Conservation (phyloP, 2,329 filamentous ascomycete genomes). For the Diplodia mutila region DNA sequence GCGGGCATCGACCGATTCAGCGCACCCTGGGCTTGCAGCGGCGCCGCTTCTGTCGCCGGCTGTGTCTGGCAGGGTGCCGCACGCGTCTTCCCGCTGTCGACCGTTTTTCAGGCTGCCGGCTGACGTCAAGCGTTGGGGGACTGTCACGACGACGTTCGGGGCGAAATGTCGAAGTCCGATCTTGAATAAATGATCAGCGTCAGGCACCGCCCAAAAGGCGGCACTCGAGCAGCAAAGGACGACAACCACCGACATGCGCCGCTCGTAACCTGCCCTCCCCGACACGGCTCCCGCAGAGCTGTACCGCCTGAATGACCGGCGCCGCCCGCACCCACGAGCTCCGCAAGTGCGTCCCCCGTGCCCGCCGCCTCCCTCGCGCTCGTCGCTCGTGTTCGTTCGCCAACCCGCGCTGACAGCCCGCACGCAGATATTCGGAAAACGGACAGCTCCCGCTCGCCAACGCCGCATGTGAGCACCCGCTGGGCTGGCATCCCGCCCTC, state of each 20-base stretch:
- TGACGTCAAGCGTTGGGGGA: conserved; percentile 25
- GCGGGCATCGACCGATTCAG: conserved; percentile 19
- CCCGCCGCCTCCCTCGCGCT: neutral
- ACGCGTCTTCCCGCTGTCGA: conserved; percentile 24
- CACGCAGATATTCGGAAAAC: conserved; percentile 25
- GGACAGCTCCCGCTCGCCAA: conserved; percentile 21
- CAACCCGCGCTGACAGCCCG: conserved; percentile 13
- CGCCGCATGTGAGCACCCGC: conserved; percentile 8
- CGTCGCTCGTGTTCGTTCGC: neutral
- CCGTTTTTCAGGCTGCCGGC: conserved; percentile 23
- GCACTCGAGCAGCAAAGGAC: conserved; percentile 7
- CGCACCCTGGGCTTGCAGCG: neutral
- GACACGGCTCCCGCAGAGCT: conserved; percentile 25
- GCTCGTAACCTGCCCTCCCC: conserved; percentile 16
- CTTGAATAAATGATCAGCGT: conserved; percentile 23
- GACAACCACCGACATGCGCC: conserved; percentile 23
- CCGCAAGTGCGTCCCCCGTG: conserved; percentile 20
- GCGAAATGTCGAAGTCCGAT: conserved; percentile 14
- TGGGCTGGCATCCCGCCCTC: conserved; percentile 12
- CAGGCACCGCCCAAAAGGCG: conserved; percentile 24
- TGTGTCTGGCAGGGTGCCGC: conserved; percentile 17
- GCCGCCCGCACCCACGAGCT: conserved; percentile 24
- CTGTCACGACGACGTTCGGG: conserved; percentile 18
- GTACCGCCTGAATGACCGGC: conserved; percentile 25
- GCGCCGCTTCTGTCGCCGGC: conserved; percentile 12